These are phyloP conservation scores for Russula emetica DNA, from an alignment of 768 basidiomycete genomes.

Conservation along the genomic window DNA sequence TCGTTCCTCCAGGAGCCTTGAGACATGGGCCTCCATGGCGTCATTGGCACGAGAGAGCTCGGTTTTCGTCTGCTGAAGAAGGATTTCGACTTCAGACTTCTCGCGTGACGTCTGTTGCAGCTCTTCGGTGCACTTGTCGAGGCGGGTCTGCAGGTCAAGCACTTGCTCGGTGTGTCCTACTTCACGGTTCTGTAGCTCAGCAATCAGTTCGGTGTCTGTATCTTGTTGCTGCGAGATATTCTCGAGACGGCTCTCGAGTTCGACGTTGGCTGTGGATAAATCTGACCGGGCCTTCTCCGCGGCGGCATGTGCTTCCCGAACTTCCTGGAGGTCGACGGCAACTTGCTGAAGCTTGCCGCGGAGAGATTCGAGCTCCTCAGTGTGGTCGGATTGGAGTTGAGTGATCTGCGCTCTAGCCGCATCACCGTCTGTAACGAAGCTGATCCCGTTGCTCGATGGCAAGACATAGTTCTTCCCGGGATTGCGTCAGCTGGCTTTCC, in stretches of 20 bases:
- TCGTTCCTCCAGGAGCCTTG: constrained; percentile 30
- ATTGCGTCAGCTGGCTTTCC: constrained; percentile 27
- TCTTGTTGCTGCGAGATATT: constrained; percentile 11
- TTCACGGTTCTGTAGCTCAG: constrained; percentile 12
- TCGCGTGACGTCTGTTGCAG: constrained; percentile 7
- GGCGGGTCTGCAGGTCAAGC: constrained; percentile 17
- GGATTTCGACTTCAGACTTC: constrained; percentile 17
- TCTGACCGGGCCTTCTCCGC: constrained; percentile 37
- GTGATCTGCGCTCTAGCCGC: constrained; percentile 16
- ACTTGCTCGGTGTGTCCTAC: neutral
- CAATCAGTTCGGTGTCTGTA: constrained; percentile 1
- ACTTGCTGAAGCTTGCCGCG: constrained; percentile 28
- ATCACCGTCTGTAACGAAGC: constrained; percentile 9
- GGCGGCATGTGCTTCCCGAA: constrained; percentile 17
- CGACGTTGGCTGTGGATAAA: constrained; percentile 14
- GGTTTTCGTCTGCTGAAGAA: constrained; percentile 1
- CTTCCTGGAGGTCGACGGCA: constrained; percentile 27
- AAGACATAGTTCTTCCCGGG: constrained; percentile 28
- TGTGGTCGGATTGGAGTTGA: constrained; percentile 20
- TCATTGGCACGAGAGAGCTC: constrained; percentile 10
- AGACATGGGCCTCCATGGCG: constrained; percentile 10
- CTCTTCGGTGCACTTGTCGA: constrained; percentile 13
- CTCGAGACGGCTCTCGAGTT: constrained; percentile 24
- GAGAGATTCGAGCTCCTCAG: constrained; percentile 28
- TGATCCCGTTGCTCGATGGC: constrained; percentile 18